Base-by-base conservation (phyloP, 108 stramenopile species). In the Pseudonitzschia multistriata region DNA sequence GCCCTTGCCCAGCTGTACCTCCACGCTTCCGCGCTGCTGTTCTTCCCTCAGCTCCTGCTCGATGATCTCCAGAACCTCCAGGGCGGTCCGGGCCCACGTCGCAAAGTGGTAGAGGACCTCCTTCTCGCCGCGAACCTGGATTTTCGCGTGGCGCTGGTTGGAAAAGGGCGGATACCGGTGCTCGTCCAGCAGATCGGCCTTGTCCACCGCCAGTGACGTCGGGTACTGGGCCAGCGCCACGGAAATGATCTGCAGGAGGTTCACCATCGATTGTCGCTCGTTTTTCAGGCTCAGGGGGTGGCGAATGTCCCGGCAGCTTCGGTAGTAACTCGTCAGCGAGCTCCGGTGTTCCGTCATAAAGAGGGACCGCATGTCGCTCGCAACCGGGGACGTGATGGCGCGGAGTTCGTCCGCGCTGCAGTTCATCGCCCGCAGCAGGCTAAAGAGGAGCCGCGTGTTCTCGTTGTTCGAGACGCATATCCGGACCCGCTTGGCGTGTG, bases 381-480 rank as follows among this genome's bases (percentile, higher is more conserved):
- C 72, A 25, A 81, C 68, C 5, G 78, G 67, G 37, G 81, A 65
- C 28, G 79, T 70, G 37, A 94, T 82, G 24, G 77, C 80, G 17
- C 76, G 66, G 10, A 94, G 53, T 71, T 96, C 95, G 3, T 75
- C 73, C 11, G 71, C 73, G 52, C 89, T 88, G 67, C 87, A 85
- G 17, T 76, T 92, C 53, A 91, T 69, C 13, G 91, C 88, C 19
- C 95, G 76, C 47, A 97, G 73, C 76, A 97, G 74, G 63, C 89
- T 90, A 53, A 97, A 88, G 10, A 91, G 42, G 19, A 89, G 74
- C 39, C 94, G 86, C 8, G 89, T 95, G 69, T 95, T 96, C 69
- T 99, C 98, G 74, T 97, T 99, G 84, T 98, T 97, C 61, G 91
- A 84, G 5, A 96, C 95, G 64, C 96, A 95, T 5, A 99, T 84